Percentiles rank a stretch among this genome's conserved stretches.
phyloP scores from a whole-genome alignment of 2,329 filamentous ascomycete genomes.

The Pezizomycotina sp. region DNA sequence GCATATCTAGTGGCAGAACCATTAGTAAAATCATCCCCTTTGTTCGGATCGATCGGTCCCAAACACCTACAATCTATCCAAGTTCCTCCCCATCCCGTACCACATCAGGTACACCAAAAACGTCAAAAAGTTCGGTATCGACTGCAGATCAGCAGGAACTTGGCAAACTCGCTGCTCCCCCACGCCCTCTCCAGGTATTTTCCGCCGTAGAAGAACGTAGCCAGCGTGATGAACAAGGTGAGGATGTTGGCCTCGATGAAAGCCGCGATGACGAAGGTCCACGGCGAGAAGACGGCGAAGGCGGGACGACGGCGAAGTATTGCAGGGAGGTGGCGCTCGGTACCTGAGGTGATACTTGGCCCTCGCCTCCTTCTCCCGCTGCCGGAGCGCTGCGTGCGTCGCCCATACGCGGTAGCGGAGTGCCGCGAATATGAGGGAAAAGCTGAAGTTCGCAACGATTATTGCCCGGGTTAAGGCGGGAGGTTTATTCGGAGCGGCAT shows the following conservation, averaged over 20 bases:
- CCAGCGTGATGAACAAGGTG: constrained; percentile 58
- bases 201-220: constrained; percentile 78
- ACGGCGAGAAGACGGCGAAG: constrained; percentile 71
- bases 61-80: constrained; percentile 49
- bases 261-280: constrained; percentile 74
- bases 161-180: constrained; percentile 80
- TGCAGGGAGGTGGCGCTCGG: constrained; percentile 46
- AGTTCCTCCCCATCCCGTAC: constrained; percentile 51
- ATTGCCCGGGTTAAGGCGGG: constrained; percentile 70
- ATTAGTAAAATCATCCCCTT: constrained; percentile 24
- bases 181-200: constrained; percentile 91
- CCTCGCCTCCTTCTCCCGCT: constrained; percentile 18
- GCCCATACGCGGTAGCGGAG: constrained; percentile 57
- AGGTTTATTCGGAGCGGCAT: constrained; percentile 81
- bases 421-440: constrained; percentile 68
- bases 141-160: constrained; percentile 64
- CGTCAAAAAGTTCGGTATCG: constrained; percentile 64
- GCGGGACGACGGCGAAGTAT: constrained; percentile 74
- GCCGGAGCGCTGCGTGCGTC: constrained; percentile 10
- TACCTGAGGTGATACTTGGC: constrained; percentile 27
- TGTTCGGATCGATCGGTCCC: background rate
- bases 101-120: constrained; percentile 59
- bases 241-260: constrained; percentile 89
- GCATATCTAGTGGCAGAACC: constrained; percentile 8
- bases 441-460: constrained; percentile 54